These are phyloP conservation scores for Meyerozyma carpophila DNA, from an alignment of 1,139 yeast genomes.

Conservation along the genomic window DNA sequence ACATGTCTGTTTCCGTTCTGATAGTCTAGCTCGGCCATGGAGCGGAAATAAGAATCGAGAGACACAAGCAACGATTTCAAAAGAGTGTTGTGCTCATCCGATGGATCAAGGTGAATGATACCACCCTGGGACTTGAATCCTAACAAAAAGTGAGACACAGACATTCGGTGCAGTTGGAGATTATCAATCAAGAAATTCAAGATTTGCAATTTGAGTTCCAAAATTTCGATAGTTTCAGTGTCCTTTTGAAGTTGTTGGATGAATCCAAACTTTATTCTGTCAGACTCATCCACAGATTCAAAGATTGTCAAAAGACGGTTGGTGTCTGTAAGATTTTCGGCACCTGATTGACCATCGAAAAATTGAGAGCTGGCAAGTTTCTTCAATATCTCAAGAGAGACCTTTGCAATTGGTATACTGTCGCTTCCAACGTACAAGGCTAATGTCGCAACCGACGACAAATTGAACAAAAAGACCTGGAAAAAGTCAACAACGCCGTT, in stretches of 20 bases:
- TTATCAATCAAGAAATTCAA: conserved; percentile 54
- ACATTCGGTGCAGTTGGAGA: conserved; percentile 40
- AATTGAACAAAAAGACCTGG: conserved; percentile 65
- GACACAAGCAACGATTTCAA: conserved; percentile 49
- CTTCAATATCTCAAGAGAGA: conserved; percentile 51
- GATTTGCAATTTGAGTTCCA: conserved; percentile 52
- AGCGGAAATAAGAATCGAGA: conserved; percentile 42
- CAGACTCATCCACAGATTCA: conserved; percentile 68
- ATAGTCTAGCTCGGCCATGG: conserved; percentile 33
- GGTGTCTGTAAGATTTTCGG: conserved; percentile 18
- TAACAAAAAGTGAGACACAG: conserved; percentile 67
- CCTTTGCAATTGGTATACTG: conserved; percentile 43
- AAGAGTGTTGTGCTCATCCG: conserved; percentile 34
- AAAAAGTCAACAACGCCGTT: conserved; percentile 61
- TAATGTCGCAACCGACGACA: conserved; percentile 64
- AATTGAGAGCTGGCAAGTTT: conserved; percentile 45
- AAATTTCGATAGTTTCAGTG: conserved; percentile 20
- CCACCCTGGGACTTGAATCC: conserved; percentile 53
- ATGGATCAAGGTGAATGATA: conserved; percentile 15
- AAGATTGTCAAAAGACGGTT: conserved; percentile 63
- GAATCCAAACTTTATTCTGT: conserved; percentile 66
- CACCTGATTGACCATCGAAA: conserved; percentile 26
- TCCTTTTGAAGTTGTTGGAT: conserved; percentile 61
- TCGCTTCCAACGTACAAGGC: conserved; percentile 65
- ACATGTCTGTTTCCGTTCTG: conserved; percentile 29